Conservation (phyloP, 2,329 filamentous ascomycete genomes). For the Blastomyces parvus region DNA sequence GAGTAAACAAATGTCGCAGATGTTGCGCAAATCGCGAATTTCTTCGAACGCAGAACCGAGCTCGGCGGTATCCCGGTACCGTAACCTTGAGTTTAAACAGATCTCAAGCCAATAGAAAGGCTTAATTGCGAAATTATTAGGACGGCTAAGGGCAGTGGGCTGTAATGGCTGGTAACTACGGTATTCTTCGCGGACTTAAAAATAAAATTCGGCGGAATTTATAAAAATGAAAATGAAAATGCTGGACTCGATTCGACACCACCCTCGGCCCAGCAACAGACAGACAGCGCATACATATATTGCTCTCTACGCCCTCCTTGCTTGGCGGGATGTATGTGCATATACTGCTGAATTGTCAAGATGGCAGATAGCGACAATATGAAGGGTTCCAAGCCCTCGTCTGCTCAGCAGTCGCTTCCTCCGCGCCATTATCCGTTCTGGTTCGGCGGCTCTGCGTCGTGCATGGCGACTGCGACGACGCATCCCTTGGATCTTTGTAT, state of each 20-base stretch:
- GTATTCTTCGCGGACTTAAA: neutral
- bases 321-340: neutral
- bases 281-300: neutral
- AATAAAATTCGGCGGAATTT: neutral
- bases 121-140: neutral
- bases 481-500: slow-evolving; percentile 86
- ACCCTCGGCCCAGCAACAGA: neutral
- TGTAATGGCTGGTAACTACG: neutral
- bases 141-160: neutral
- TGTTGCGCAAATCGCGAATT: neutral
- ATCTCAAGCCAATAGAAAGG: neutral
- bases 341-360: slow-evolving; percentile 13
- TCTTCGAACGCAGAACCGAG: neutral
- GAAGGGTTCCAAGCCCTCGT: neutral
- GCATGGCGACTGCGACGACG: slow-evolving; percentile 81
- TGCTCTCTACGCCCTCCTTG: neutral
- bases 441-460: slow-evolving; percentile 94
- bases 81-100: neutral
- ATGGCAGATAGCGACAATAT: slow-evolving; percentile 26
- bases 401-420: slow-evolving; percentile 7
- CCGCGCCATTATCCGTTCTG: slow-evolving; percentile 66
- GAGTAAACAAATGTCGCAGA: neutral
- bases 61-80: slow-evolving; percentile 3
- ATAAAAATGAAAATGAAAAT: neutral
- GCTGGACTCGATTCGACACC: neutral